phyloP scores from a whole-genome alignment of 352 stramenopile species.

The Phytophthora aleatoria region DNA sequence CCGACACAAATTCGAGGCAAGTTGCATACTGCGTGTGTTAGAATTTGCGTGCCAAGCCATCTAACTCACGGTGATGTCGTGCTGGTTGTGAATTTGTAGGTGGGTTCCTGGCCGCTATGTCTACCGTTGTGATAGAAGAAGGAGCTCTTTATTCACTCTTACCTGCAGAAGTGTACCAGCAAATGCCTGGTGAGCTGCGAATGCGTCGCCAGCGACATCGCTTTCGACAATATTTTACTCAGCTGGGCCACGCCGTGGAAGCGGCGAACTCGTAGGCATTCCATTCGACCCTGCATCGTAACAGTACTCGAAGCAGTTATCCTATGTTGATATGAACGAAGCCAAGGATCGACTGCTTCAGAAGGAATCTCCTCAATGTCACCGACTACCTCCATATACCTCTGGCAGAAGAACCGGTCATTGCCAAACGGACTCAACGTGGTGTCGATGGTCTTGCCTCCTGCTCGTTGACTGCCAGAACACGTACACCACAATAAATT shows the following conservation, averaged over 20 bases:
- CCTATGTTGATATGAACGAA: too few species aligned
- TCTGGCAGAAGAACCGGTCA: too few species aligned
- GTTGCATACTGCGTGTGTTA: conserved; percentile 1
- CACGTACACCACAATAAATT: too few species aligned
- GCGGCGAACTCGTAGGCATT: not conserved
- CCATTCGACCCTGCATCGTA: too few species aligned
- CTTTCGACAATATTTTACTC: conserved; percentile 60
- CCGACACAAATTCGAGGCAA: conserved; percentile 43
- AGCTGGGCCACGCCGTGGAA: conserved; percentile 20
- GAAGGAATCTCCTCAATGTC: too few species aligned
- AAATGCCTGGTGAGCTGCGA: conserved; percentile 43
- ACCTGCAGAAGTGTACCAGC: conserved; percentile 34
- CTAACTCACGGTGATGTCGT: conserved; percentile 5
- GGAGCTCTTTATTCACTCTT: conserved; percentile 35
- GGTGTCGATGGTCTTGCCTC: too few species aligned
- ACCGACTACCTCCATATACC: too few species aligned
- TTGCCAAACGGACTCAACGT: too few species aligned
- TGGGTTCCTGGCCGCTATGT: conserved; percentile 52
- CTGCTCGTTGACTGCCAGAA: too few species aligned
- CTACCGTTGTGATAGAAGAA: conserved; percentile 33
- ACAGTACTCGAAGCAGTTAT: too few species aligned
- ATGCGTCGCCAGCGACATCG: conserved; percentile 51
- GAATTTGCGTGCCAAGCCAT: not conserved
- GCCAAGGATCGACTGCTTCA: too few species aligned
- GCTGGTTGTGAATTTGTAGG: conserved; percentile 23